Conservation (phyloP, 2,329 filamentous ascomycete genomes). For the Blumeriella jaapii region DNA sequence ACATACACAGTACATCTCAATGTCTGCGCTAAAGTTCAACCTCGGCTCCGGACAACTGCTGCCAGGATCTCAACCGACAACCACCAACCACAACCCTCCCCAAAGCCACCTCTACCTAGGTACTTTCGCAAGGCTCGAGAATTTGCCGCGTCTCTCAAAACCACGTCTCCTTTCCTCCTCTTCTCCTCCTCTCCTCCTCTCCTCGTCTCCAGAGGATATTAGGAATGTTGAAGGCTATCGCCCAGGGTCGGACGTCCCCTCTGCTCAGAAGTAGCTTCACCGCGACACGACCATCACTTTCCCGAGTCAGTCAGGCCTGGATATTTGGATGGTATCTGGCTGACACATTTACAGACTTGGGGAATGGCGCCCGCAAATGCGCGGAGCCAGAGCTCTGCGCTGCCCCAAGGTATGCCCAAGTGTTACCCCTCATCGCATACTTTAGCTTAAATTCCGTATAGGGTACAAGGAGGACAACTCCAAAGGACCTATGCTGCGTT, state of each 20-base stretch:
- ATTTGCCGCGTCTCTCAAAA: constrained; percentile 1
- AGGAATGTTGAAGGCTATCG: constrained; percentile 28
- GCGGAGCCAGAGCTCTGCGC: constrained; percentile 44
- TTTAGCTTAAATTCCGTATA: constrained; percentile 26
- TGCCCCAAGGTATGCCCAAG: constrained; percentile 36
- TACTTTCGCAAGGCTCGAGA: constrained; percentile 8
- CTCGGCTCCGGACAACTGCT: constrained; percentile 8
- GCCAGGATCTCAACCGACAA: constrained; percentile 2
- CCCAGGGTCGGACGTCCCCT: constrained; percentile 24
- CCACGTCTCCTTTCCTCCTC: constrained; percentile 7
- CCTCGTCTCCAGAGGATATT: too few species aligned
- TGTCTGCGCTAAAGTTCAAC: background rate
- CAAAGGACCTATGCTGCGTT: constrained; percentile 73
- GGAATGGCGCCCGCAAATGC: constrained; percentile 41
- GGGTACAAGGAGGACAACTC: constrained; percentile 71
- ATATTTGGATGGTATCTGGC: constrained; percentile 1
- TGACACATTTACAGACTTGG: constrained; percentile 17
- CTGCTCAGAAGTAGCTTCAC: constrained; percentile 25
- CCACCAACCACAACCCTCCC: constrained; percentile 12
- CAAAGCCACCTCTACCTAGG: constrained; percentile 5
- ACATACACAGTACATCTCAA: too few species aligned
- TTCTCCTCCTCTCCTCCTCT: background rate
- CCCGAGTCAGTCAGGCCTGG: constrained; percentile 18
- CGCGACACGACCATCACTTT: constrained; percentile 16
- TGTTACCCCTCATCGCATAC: constrained; percentile 7